A percentile compares a stretch with the other conserved stretches of the same genome.
Conservation (phyloP, 192 early-diverging fungal species). For the Podila epicladia region DNA sequence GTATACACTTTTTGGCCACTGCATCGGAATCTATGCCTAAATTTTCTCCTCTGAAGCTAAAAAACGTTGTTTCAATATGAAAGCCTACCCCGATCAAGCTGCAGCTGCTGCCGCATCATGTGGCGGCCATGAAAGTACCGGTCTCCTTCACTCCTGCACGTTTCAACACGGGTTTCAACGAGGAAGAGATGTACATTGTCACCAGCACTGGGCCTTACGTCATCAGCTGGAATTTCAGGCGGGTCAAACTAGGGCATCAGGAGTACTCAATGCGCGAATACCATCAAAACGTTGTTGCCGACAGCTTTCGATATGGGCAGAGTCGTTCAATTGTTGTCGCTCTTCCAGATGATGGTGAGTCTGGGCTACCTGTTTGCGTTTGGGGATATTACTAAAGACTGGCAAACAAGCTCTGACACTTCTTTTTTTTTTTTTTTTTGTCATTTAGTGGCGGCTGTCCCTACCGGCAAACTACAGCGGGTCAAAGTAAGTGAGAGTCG, state of each 20-base stretch:
- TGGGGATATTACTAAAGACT: no score
- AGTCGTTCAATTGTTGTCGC: slow-evolving; percentile 87
- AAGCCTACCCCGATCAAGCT: slow-evolving; percentile 71
- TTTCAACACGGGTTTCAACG: slow-evolving; percentile 81
- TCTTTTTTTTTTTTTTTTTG: not conserved
- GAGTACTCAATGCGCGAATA: slow-evolving; percentile 93
- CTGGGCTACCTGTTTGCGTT: not conserved
- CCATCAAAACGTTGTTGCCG: slow-evolving; percentile 81
- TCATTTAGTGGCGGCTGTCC: no score
- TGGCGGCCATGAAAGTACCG: slow-evolving; percentile 74
- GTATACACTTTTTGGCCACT: slow-evolving; percentile 19
- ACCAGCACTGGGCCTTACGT: slow-evolving; percentile 92
- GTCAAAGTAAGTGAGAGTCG: no score
- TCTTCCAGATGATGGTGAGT: slow-evolving; percentile 45
- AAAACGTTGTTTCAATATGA: not conserved
- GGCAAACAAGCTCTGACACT: not conserved
- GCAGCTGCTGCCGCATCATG: slow-evolving; percentile 87
- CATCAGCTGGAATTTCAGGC: slow-evolving; percentile 90
- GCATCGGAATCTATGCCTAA: no score
- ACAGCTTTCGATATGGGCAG: slow-evolving; percentile 90
- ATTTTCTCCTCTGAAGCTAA: not conserved
- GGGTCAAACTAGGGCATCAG: slow-evolving; percentile 79
- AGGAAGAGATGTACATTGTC: slow-evolving; percentile 84
- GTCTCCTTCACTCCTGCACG: slow-evolving; percentile 86
- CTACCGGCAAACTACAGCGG: not conserved